phyloP scores from a whole-genome alignment of 2,329 filamentous ascomycete species.

The Fusarium napiforme region DNA sequence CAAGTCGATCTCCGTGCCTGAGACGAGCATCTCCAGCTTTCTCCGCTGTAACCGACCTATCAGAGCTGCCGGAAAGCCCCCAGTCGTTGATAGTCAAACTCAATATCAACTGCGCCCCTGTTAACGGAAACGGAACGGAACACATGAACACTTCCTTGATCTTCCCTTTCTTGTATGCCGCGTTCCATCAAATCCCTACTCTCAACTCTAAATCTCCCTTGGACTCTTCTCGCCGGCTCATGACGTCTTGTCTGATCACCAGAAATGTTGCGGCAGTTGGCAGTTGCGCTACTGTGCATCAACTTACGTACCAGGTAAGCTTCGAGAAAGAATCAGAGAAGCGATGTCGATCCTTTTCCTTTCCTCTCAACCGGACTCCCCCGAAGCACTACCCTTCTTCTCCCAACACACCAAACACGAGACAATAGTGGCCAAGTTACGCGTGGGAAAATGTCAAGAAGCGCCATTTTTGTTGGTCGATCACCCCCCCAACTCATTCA shows the following conservation, averaged over 20 bases:
- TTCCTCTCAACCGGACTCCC: constrained; percentile 7
- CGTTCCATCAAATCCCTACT: constrained; percentile 5
- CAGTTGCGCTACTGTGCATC: constrained; percentile 24
- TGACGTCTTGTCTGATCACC: constrained; percentile 10
- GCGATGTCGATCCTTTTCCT: constrained; percentile 14
- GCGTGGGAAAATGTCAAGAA: not conserved
- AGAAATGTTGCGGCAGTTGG: constrained; percentile 24
- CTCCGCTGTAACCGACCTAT: constrained; percentile 21
- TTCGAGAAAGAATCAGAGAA: constrained; percentile 34
- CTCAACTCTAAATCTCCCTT: constrained; percentile 20
- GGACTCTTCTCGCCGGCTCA: not conserved
- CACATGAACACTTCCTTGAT: constrained; percentile 21
- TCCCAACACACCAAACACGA: constrained; percentile 2
- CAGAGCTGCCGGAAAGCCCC: constrained; percentile 6
- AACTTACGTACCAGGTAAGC: constrained; percentile 25
- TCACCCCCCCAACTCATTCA: constrained; percentile 13
- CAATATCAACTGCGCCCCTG: constrained; percentile 28
- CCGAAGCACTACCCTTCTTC: not conserved
- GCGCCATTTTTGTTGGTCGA: constrained; percentile 31
- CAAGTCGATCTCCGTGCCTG: constrained; percentile 35
- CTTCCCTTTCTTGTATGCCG: constrained; percentile 1
- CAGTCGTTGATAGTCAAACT: constrained; percentile 22
- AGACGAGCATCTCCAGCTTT: constrained; percentile 37
- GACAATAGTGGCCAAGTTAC: constrained; percentile 20
- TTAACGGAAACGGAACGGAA: constrained; percentile 9